Conservation (phyloP, 768 basidiomycete species). For the Lanmaoa pseudosensibilis region DNA sequence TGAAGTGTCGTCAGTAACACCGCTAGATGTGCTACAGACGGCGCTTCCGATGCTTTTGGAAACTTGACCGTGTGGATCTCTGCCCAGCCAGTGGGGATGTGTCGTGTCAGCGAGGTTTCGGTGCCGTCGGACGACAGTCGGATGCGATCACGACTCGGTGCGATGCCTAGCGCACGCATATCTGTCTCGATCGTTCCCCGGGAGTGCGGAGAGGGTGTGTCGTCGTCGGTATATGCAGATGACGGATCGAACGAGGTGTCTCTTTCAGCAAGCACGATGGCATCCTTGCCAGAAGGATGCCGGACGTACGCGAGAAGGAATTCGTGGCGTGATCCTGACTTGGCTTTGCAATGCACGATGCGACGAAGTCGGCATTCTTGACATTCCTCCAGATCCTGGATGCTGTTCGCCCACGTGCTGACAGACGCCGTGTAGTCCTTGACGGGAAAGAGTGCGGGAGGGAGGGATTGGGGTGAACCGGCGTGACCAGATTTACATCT, state of each 20-base stretch:
- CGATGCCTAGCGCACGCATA: background rate
- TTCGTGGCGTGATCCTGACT: background rate
- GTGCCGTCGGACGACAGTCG: background rate
- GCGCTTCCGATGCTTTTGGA: background rate
- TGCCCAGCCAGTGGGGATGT: background rate
- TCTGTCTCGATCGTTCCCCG: background rate
- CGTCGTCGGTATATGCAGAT: background rate
- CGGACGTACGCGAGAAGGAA: constrained; percentile 1
- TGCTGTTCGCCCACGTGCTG: background rate
- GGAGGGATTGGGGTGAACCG: background rate
- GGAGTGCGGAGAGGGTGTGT: background rate
- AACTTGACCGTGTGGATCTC: background rate
- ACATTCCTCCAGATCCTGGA: background rate
- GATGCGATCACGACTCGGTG: background rate
- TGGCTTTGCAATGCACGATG: constrained; percentile 4
- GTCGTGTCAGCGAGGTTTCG: background rate
- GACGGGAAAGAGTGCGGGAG: background rate
- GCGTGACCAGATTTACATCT: too few species aligned
- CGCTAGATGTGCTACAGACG: constrained; percentile 1
- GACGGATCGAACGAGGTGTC: background rate
- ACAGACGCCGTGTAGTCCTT: background rate
- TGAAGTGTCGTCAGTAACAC: background rate
- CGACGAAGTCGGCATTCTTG: constrained; percentile 1
- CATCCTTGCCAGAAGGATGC: background rate
- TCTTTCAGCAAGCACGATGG: background rate